Conservation (phyloP, 768 basidiomycete genomes). For the Collybiopsis confluens region DNA sequence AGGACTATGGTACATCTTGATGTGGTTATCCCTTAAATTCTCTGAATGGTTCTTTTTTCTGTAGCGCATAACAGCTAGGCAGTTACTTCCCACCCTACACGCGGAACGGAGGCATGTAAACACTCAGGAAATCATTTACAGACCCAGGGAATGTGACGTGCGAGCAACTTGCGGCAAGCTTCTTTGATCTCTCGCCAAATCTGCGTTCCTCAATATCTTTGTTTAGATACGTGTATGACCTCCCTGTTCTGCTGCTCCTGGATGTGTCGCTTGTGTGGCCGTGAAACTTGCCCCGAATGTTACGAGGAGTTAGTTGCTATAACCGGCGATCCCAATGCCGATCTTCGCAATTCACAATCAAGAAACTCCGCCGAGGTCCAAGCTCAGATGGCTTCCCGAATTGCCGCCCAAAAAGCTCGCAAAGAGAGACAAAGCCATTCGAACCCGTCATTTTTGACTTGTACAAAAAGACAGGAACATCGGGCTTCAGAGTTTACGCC, state of each 20-base stretch:
- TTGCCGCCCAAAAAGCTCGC: constrained; percentile 43
- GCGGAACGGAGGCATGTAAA: constrained; percentile 61
- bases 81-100: constrained; percentile 62
- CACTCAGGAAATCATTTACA: constrained; percentile 55
- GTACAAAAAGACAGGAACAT: constrained; percentile 71
- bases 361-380: not conserved
- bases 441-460: constrained; percentile 73
- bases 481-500: constrained; percentile 65
- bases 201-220: constrained; percentile 8
- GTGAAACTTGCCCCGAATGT: constrained; percentile 87
- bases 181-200: not conserved
- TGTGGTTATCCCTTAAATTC: not conserved
- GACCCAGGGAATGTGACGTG: constrained; percentile 76
- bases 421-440: constrained; percentile 59
- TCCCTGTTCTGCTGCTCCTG: constrained; percentile 87
- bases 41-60: constrained; percentile 8
- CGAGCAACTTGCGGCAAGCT: constrained; percentile 79
- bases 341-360: not conserved
- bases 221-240: constrained; percentile 86
- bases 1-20: constrained; percentile 51
- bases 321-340: not conserved
- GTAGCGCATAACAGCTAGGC: constrained; percentile 64
- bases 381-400: constrained; percentile 26
- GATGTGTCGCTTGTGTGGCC: constrained; percentile 89
- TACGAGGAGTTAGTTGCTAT: constrained; percentile 64